Evolutionary conservation across 257 asterid genomes (phyloP), one percentile per base, ranked within the genome.

Genomic region (Salvia miltiorrhiza): DNA sequence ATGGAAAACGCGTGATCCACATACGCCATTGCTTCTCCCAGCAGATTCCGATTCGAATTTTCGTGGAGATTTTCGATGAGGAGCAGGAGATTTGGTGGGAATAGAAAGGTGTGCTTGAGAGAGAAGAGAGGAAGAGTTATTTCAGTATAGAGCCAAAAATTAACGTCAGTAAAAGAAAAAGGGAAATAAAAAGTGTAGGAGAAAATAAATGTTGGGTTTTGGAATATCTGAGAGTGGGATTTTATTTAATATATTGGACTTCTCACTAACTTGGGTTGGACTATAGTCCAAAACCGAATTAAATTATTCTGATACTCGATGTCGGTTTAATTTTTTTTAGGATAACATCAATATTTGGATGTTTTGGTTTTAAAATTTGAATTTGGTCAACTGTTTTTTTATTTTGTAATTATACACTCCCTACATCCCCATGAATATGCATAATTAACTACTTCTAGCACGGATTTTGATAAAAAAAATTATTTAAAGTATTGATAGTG

Each of bases 1-100:
- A 92, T 87, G 73, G 98, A 92, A 62, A 92, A 92, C 5, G 98
- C 91, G 71, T 92, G 97, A 87, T 89, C 97, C 43, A 89, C 98
- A 52, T 92, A 92, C 52, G 98, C 98, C 98, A 92, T 90, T 9
- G 40, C 17, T 54, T 16, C 5, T 7, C 62, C 4, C 12, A 2
- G 17, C 52, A 14, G 72, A 23, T 17, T 12, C 49, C 7, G 40
- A 44, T 11, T 49, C 49, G 63, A 12, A 53, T 19, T 20, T 2
- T 43, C 33, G 12, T 24, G 19, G 72, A 43, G 65, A 48, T 6
- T 74, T 67, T 10, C 21, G 60, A 61, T 40, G 5, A 9, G 74
- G 58, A 17, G 78, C 58, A 14, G 20, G 26, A 66, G 13, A 73
- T 44, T 37, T 66, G 73, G 69, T 73, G 50, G 63, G 20, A 50